phyloP scores from a whole-genome alignment of 805 yeast genomes.

The Pichia kluyveri region DNA sequence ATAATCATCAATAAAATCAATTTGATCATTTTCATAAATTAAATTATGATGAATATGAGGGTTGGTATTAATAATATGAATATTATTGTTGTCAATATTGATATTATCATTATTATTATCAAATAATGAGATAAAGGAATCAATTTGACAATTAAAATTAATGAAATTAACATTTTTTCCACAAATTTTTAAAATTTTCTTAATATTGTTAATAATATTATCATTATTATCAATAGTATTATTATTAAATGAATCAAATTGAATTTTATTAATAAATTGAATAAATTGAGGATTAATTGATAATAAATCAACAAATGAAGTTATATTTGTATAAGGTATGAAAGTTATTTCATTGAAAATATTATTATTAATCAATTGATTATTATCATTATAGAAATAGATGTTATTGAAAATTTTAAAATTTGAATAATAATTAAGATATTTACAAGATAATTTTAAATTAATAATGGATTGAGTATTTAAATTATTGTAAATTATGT shows the following conservation, averaged over 20 bases:
- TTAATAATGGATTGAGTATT: background rate
- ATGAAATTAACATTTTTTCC: background rate
- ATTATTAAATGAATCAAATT: too few species aligned
- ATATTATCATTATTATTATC: background rate
- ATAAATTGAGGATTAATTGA: background rate
- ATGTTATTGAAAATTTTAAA: background rate
- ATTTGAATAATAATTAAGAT: background rate
- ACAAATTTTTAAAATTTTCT: too few species aligned
- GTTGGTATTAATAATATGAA: background rate
- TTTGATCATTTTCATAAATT: background rate
- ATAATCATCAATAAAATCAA: too few species aligned
- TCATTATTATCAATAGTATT: too few species aligned
- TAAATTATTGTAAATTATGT: background rate
- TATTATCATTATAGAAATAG: slow-evolving; percentile 1
- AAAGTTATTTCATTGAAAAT: background rate
- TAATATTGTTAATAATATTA: too few species aligned
- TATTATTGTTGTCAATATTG: background rate
- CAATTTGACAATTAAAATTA: background rate
- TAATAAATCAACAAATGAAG: background rate
- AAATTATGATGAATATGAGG: background rate
- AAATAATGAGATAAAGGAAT: background rate
- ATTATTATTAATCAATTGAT: background rate
- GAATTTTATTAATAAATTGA: background rate
- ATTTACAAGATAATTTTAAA: slow-evolving; percentile 1
- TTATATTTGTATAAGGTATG: background rate